These are phyloP conservation scores for Phoma sp. DNA, from an alignment of 2,329 filamentous ascomycete species.

Conservation along the genomic window DNA sequence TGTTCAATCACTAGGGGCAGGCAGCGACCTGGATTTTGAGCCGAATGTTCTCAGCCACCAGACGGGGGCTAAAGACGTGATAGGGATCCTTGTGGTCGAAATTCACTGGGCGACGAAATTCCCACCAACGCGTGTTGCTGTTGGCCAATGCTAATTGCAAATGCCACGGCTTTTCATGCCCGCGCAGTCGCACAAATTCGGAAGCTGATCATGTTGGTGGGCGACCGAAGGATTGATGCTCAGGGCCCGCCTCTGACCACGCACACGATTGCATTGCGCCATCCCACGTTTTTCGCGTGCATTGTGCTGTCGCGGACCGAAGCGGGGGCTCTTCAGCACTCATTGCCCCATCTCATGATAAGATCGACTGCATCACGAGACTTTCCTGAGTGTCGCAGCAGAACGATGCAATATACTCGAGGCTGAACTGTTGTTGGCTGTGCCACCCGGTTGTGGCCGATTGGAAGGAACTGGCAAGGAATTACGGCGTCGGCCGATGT, in stretches of 20 bases:
- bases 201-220: slow-evolving; percentile 24
- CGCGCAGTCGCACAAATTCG: slow-evolving; percentile 24
- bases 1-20: background rate
- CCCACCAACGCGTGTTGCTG: slow-evolving; percentile 7
- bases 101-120: slow-evolving; percentile 1
- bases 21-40: slow-evolving; percentile 23
- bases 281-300: background rate
- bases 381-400: background rate
- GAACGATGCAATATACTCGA: background rate
- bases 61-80: slow-evolving; percentile 38
- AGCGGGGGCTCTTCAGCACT: background rate
- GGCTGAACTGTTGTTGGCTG: background rate
- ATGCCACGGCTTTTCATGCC: background rate
- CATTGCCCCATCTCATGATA: background rate
- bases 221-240: slow-evolving; percentile 19
- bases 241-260: slow-evolving; percentile 5
- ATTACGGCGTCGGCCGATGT: slow-evolving; percentile 7
- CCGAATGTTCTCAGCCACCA: slow-evolving; percentile 5
- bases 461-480: background rate
- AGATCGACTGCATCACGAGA: background rate
- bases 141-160: background rate
- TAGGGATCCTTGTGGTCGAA: slow-evolving; percentile 16
- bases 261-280: slow-evolving; percentile 7
- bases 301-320: background rate
- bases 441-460: no score